Base-by-base conservation (phyloP, 2,329 filamentous ascomycete genomes). In the Coniochaeta prunicola region DNA sequence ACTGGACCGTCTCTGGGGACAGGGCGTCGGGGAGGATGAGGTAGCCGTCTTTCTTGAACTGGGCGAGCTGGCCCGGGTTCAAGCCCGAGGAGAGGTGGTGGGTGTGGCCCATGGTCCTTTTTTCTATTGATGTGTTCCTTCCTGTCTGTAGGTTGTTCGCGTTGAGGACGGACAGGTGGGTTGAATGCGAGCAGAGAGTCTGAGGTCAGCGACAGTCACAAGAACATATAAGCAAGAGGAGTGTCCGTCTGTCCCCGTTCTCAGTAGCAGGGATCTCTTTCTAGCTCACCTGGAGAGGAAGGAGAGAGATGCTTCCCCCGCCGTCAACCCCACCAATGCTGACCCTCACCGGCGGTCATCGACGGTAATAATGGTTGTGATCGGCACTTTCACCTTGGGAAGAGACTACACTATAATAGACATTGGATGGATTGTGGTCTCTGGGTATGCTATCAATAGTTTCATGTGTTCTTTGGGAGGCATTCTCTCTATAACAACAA, bases 41-140 rank as follows among this genome's bases (percentile, higher is more conserved):
- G 76, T 96, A 97, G 75, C 94, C 94, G 76, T 97, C 90, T 56
- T 83, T 78, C 65, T 88, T 73, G 79, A 96, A 97, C 68, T 81
- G 78, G 55, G 81, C 71, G 53, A 94, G 76, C 70, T 97, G 92
- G 33, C 83, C 79, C 48, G 85, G 73, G 17, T 87, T 88, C 59
- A 97, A 88, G 59, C 88, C 88, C 10, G 53, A 50, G 45, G 45
- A 50, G 45, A 50, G 45, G 45, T 50, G 45, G 53, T 59, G 45
- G 21, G 45, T 50, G 45, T 50, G 45, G 24, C 45, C 45, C 45
- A 50, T 50, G 10, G 40, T 45, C 10, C 28, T 24, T n/a, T n/a
- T n/a, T n/a, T n/a, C n/a, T n/a, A n/a, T n/a, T n/a, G n/a, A n/a
- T n/a, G n/a, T n/a, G n/a, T n/a, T n/a, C n/a, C n/a, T n/a, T 40